Evolutionary conservation across 2,329 filamentous ascomycete species (phyloP), one percentile per base, ranked within the genome.

Genomic region (Pyrenophora teres): DNA sequence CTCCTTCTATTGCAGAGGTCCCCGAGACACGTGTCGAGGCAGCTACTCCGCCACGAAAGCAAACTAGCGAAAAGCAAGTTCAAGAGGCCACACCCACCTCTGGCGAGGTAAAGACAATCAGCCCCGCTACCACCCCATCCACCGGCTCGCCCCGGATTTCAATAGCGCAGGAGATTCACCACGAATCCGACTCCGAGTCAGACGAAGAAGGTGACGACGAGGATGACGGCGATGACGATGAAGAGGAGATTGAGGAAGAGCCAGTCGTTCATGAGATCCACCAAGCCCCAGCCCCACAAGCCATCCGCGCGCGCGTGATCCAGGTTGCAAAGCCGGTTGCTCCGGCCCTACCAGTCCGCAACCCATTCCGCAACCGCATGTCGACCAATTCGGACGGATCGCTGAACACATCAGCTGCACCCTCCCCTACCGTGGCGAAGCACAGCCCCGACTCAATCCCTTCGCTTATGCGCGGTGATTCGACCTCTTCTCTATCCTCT

Each of bases 311-410:
- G 19, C 87, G 88, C 43, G 79, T 97, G 43, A 90, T 97, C 23
- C 92, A 85, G 39, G 96, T 97, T 52, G 86, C 89, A 10, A 95
- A 93, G 75, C 83, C 91, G 31, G 75, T 87, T 1, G 84, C 90
- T 1, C 92, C 92, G 1, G 86, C 89, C 7, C 81, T 96, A 10
- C 92, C 92, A 1, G 81, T 84, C 3, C 81, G 92, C 40, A 96
- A 89, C 67, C 88, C 90, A 1, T 86, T 86, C 53, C 76, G 78
- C 35, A 73, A 68, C 46, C 60, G 73, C 16, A 59, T 74, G 19
- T 72, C 73, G 40, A 64, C 75, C 47, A 62, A 65, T 38, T 68
- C 70, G 0, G 66, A 67, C 25, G 56, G 59, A 10, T 66, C 65
- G 15, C 60, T 56, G n/a, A 65, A 67, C 46, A 46, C 50, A 36